Conservation (phyloP, 345 rosid species). For the Conringia planisiliqua region DNA sequence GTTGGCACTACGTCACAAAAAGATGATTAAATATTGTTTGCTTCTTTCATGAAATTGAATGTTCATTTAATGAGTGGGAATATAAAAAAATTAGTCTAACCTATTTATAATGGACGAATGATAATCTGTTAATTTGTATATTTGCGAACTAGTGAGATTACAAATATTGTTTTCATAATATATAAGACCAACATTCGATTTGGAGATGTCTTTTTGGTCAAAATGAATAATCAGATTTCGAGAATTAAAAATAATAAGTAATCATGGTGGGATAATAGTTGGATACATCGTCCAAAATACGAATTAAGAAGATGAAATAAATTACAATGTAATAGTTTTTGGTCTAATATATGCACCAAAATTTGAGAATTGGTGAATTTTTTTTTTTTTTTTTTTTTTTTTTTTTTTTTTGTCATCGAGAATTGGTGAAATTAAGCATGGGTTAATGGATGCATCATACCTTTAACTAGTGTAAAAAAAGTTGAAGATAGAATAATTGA, state of each 20-base stretch:
- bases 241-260: not conserved
- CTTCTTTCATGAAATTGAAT: not conserved
- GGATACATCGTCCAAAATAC: not conserved
- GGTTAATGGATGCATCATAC: too few species aligned
- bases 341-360: not conserved
- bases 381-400: too few species aligned
- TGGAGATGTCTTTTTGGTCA: conserved; percentile 1
- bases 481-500: not conserved
- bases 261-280: not conserved
- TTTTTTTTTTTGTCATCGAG: too few species aligned
- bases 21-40: not conserved
- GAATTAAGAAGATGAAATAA: not conserved
- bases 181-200: not conserved
- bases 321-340: not conserved
- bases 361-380: not conserved
- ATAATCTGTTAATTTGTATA: not conserved
- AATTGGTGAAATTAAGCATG: not conserved
- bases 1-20: conserved; percentile 2
- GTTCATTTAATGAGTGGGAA: not conserved
- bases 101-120: not conserved
- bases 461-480: too few species aligned
- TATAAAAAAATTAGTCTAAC: not conserved
- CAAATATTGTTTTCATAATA: not conserved
- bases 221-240: not conserved
- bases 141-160: not conserved